A percentile compares a stretch with the other conserved stretches of the same genome.
Evolutionary conservation across 2,329 filamentous ascomycete genomes (phyloP).

Genomic region (Trichoderma breve): DNA sequence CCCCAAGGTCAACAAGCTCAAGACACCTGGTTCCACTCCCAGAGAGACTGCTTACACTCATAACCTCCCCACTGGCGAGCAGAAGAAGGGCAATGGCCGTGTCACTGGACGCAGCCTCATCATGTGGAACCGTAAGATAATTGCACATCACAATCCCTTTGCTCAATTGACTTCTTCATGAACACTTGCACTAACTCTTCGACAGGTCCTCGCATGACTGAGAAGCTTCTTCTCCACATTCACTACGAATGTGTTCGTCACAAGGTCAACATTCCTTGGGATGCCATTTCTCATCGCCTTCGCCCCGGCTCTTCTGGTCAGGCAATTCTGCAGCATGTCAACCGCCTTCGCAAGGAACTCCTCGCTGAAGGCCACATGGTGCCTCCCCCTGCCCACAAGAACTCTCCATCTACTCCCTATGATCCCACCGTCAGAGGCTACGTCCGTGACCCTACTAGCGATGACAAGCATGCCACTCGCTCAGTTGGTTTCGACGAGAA

Average conservation of each 20-base stretch:
- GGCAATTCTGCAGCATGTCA: constrained; percentile 39
- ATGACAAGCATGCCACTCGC: constrained; percentile 29
- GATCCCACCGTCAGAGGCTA: constrained; percentile 35
- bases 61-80: constrained; percentile 27
- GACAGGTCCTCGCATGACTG: constrained; percentile 45
- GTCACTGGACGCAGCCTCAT: constrained; percentile 40
- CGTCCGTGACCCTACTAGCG: constrained; percentile 30
- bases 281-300: constrained; percentile 40
- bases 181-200: not conserved
- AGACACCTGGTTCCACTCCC: constrained; percentile 10
- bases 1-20: not conserved
- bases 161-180: not conserved
- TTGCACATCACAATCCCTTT: not conserved
- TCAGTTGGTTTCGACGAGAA: constrained; percentile 35
- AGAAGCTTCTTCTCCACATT: constrained; percentile 43
- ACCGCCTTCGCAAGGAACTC: constrained; percentile 35
- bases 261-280: constrained; percentile 39
- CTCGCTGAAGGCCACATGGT: constrained; percentile 43
- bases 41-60: constrained; percentile 27
- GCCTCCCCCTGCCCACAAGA: constrained; percentile 36
- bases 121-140: constrained; percentile 44
- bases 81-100: constrained; percentile 32
- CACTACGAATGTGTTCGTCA: constrained; percentile 39
- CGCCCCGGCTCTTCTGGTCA: constrained; percentile 41
- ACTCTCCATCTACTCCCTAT: constrained; percentile 21